Base-by-base conservation (phyloP, 2,329 filamentous ascomycete genomes). In the Trichoderma guizhouense region DNA sequence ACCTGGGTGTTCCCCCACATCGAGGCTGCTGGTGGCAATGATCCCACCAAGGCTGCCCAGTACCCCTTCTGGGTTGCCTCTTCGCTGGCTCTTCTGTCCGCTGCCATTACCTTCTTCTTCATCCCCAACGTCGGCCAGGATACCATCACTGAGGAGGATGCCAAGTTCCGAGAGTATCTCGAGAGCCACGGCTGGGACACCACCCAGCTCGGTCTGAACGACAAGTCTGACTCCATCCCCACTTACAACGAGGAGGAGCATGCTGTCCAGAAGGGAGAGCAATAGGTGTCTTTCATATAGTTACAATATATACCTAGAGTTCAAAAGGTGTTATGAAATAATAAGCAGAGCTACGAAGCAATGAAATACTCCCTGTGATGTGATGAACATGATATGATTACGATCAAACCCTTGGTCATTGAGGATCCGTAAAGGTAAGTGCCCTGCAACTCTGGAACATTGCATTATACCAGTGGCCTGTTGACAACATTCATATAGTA, bases 51-150 rank as follows among this genome's bases (percentile, higher is more conserved):
- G 24, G 85, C 86, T 6, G 93, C 93, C 1, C 94, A 97, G 79
- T 94, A 97, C 75, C 94, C 94, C 0, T 98, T 97, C 83, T 97
- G 90, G 81, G 93, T 98, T n/a, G 91, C 91, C 2, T 92, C 91
- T 51, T 85, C 88, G 28, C 81, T 97, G 70, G 96, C 93, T 75
- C 81, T 97, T n/a, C 84, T 97, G 63, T 91, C 90, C 2, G 93
- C 93, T 0, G 81, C 51, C 6, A 79, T 84, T 12, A 76, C 84
- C 1, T 83, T 92, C 9, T 88, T 94, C 76, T 87, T 88, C 72
- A 81, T 97, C 64, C 95, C 95, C 0, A 83, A 93, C 62, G 92
- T 98, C 73, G 90, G 90, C n/a, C 87, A 97, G 82, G 92, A 97
- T 76, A 97, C 93, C 0, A 97, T 98, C 74, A 88, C 90, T 1